phyloP scores from a whole-genome alignment of 768 basidiomycete genomes.

The Auricularia sp. region DNA sequence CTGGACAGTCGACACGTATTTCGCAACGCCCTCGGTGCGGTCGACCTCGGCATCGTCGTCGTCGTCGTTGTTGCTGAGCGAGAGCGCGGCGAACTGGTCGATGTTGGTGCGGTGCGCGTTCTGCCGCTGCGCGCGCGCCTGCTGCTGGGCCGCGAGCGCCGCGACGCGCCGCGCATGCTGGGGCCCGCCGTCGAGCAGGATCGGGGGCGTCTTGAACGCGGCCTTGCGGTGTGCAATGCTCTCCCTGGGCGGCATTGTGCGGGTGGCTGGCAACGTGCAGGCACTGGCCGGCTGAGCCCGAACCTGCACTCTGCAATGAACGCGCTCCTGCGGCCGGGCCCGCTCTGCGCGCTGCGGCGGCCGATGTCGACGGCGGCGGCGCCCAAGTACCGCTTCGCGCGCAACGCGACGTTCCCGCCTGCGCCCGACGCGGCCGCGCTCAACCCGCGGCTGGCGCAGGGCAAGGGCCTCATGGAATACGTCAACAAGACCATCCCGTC shows the following conservation, averaged over 20 bases:
- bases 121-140: background rate
- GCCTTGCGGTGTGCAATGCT: background rate
- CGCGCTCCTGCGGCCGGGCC: background rate
- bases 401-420: background rate
- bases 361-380: background rate
- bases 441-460: slow-evolving; percentile 33
- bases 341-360: background rate
- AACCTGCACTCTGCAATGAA: background rate
- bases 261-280: no score
- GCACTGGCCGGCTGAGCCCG: background rate
- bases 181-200: background rate
- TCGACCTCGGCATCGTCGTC: background rate
- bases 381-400: background rate
- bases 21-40: background rate
- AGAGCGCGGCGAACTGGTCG: background rate
- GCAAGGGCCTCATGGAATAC: slow-evolving; percentile 73
- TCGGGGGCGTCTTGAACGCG: background rate
- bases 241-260: background rate
- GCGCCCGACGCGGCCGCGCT: background rate
- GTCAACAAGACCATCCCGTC: slow-evolving; percentile 55
- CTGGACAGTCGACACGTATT: background rate
- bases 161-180: background rate
- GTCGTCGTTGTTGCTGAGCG: background rate
- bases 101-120: slow-evolving; percentile 1
- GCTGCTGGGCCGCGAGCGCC: background rate